Evolutionary conservation across 257 asterid species (phyloP).

Genomic region (Fraxinus quadrangulata): DNA sequence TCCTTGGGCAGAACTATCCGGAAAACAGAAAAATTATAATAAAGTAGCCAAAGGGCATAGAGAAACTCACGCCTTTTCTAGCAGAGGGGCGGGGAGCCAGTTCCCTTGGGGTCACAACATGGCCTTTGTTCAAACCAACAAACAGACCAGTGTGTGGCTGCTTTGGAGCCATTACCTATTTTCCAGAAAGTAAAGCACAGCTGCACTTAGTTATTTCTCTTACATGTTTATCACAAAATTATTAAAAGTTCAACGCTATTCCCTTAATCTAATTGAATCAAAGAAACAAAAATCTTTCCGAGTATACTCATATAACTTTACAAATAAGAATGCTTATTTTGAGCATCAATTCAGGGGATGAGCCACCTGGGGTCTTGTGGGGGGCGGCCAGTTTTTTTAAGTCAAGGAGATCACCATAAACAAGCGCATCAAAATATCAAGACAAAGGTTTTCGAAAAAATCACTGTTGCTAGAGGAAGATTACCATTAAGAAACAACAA

Average conservation of each 20-base stretch:
- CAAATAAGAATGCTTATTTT: neutral
- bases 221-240: neutral
- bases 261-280: neutral
- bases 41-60: neutral
- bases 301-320: neutral
- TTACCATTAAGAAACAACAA: no score
- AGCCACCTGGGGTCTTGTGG: no score
- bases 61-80: slow-evolving; percentile 78
- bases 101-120: slow-evolving; percentile 80
- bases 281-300: neutral
- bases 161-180: slow-evolving; percentile 79
- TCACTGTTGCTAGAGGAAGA: no score
- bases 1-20: neutral
- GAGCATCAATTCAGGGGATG: neutral
- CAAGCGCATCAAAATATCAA: no score
- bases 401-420: no score
- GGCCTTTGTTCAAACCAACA: slow-evolving; percentile 82
- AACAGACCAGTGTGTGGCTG: slow-evolving; percentile 70
- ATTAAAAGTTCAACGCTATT: neutral
- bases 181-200: neutral
- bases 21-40: neutral
- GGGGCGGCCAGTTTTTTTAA: no score
- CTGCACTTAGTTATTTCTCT: neutral
- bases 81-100: slow-evolving; percentile 83
- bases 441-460: no score